Conservation (phyloP, 352 stramenopile genomes). For the Phytopythium montanum region DNA sequence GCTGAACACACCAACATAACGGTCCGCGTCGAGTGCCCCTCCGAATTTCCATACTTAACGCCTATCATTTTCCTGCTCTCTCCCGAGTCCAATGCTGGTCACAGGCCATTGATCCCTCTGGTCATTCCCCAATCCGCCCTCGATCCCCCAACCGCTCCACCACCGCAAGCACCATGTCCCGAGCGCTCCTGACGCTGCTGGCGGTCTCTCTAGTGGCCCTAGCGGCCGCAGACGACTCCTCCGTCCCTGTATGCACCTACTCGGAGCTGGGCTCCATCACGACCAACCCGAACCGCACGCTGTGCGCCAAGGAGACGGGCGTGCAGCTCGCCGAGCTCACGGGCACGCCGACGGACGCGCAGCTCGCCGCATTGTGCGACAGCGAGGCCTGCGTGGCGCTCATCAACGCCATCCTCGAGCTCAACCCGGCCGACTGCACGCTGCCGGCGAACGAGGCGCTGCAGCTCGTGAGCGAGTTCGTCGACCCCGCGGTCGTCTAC, state of each 20-base stretch:
- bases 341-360: constrained; percentile 18
- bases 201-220: neutral
- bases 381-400: constrained; percentile 22
- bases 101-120: neutral
- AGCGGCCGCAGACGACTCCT: neutral
- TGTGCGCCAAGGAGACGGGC: constrained; percentile 23
- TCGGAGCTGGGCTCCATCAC: constrained; percentile 22
- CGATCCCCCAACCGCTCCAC: neutral
- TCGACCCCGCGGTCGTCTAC: constrained; percentile 33
- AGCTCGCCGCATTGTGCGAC: constrained; percentile 26
- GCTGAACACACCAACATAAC: neutral
- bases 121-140: neutral
- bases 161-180: neutral
- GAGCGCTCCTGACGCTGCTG: neutral
- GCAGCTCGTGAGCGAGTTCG: constrained; percentile 37
- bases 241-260: constrained; percentile 16
- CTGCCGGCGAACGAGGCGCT: constrained; percentile 27
- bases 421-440: constrained; percentile 33
- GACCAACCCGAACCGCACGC: constrained; percentile 27
- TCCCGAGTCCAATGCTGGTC: neutral
- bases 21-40: neutral
- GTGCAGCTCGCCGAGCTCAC: constrained; percentile 16
- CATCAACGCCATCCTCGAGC: constrained; percentile 29
- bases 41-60: neutral
- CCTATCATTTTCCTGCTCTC: neutral